Evolutionary conservation across 2,329 filamentous ascomycete genomes (phyloP), one percentile per base, ranked within the genome.

Genomic region (Juglanconis juglandina): DNA sequence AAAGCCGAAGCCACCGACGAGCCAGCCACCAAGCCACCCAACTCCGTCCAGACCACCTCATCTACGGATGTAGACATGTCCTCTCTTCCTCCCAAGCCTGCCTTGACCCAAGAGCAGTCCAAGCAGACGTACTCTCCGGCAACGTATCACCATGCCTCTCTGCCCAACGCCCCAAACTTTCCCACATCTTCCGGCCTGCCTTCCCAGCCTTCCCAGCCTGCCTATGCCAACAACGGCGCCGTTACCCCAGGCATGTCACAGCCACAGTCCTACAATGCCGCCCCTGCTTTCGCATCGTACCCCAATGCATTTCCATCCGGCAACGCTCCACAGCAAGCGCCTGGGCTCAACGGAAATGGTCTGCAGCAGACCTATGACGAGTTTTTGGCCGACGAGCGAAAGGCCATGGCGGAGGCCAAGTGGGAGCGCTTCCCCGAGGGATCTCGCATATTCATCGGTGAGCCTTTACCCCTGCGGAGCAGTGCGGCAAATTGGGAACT

Each of bases 401-500:
- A 82, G 65, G 91, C 91, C 72, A 89, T 92, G 67, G 85, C 86
- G 0, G 89, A 93, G 68, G 90, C 88, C 35, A 86, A 89, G 68
- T 94, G 90, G 90, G 89, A 93, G 68, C 84, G 87, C 64, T 94
- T 94, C 68, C 90, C 91, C 0, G 81, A 87, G 56, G 88, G 88
- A 4, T 92, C 90, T 17, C 82, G 91, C 62, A 81, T 95, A 55
- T 94, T 94, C 70, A 91, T 95, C 71, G 91, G 90, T 91, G 81
- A 71, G 83, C 70, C 51, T 63, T 62, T 63, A 30, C 17, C 56
- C 37, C 44, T 35, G n/a, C 42, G 33, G 1, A 11, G 34, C 24
- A 11, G 13, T n/a, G 13, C 11, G 30, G 5, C 37, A 9, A 24
- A 4, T 5, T 37, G 7, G 24, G 2, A 34, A 9, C 51, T 63